Base-by-base conservation (phyloP, 257 asterid species). In the Capsicum chinense region DNA sequence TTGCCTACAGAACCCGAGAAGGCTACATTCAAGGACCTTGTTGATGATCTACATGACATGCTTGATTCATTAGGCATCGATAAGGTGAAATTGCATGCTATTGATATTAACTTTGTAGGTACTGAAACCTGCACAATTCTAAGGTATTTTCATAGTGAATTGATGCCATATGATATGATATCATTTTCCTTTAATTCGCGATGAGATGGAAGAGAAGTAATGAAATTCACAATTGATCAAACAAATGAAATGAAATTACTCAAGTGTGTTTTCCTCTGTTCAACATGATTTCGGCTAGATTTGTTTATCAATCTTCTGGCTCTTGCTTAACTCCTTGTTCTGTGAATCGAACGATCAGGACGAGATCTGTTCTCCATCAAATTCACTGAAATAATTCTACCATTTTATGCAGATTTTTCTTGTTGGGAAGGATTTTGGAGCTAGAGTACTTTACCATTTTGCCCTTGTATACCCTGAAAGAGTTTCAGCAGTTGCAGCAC, bases 351-450 rank as follows among this genome's bases (percentile, higher is more conserved):
- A 26, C 47, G 47, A 64, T 64, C 47, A 6, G 1, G 48, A 44
- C 7, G 6, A 44, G 48, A 44, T 44, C 48, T 44, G 48, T 44
- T 4, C 48, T 44, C 48, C 7, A 44, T 44, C 48, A 44, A 44
- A 44, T 44, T 3, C 6, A 11, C 44, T 64, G 21, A 19, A 9
- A 62, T 19, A 19, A 21, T 19, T 63, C 16, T 63, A 64, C 70
- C 26, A 26, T 64, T 5, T 5, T 59, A n/a, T 88, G 84, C 80
- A 95, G 98, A 94, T 93, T 37, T 92, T 91, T 86, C 87, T 95
- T 15, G 78, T 94, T 5, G 97, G 92, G 14, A 95, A 93, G 88
- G 99, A 95, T 87, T 94, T 94, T 84, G 99, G 97, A 63, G 92
- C 88, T 5, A 2, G 79, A 0, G 89, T 93, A 2, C 88, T 89